Base-by-base conservation (phyloP, 148 eudicot species). In the Cornus suecica region DNA sequence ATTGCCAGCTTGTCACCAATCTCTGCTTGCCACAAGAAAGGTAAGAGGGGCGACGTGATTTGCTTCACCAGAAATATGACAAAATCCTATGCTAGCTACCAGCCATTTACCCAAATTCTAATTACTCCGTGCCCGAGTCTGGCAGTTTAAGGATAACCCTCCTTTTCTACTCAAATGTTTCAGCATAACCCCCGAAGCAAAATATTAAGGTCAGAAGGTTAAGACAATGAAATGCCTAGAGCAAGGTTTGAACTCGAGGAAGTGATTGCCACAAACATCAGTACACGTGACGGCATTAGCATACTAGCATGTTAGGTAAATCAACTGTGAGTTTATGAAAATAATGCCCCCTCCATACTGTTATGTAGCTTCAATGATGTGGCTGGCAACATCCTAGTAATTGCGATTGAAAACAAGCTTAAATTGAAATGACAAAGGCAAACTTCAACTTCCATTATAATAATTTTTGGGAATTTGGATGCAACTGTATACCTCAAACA, bases 401-500 rank as follows among this genome's bases (percentile, higher is more conserved):
- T 52, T 72, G 72, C 28, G 22, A 74, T 34, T 27, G 61, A 28
- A 42, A 8, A 45, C 6, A 23, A 48, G 42, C 70, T 27, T 8
- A 48, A 61, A 22, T 64, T 20, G 41, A 52, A 56, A 76, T 18
- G 48, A 14, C 60, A 42, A 42, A 61, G 56, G 48, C 68, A 63
- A 10, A 65, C 41, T 58, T 63, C 69, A 77, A 72, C 54, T 56
- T 29, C 1, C 63, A 77, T 65, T 25, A 68, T 18, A 63, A 62
- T 11, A 26, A 10, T 26, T 13, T 56, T 30, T 54, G 37, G 71
- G 22, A 37, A 37, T 24, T 68, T 67, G 64, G 65, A 56, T 54
- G 15, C 51, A 66, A 42, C 20, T 28, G 8, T 54, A 65, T 80
- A 89, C 92, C 93, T 89, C 86, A 74, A 87, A 89, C 93, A 89